Conservation (phyloP, 352 stramenopile species). For the Aphanomyces euteiches region DNA sequence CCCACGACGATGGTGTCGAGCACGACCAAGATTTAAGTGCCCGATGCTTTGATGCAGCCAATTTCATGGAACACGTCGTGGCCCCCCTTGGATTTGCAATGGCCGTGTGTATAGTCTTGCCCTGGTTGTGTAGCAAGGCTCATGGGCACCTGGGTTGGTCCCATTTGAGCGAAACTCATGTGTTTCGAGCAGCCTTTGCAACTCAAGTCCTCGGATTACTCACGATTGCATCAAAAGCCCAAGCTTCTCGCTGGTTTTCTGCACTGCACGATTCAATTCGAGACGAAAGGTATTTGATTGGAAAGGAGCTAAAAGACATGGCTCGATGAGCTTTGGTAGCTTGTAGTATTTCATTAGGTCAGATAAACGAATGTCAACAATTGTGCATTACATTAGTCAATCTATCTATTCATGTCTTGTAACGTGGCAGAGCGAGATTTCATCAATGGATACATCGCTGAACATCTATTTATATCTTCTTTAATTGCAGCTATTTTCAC, state of each 20-base stretch:
- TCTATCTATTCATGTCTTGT: too few species aligned
- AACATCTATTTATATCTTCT: too few species aligned
- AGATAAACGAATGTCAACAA: too few species aligned
- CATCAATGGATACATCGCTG: too few species aligned
- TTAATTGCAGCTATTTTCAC: constrained; percentile 9
- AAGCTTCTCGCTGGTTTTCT: constrained; percentile 55
- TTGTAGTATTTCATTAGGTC: too few species aligned
- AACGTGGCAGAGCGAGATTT: too few species aligned
- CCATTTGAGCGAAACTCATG: constrained; percentile 50
- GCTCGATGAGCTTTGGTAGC: constrained; percentile 41
- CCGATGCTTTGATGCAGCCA: constrained; percentile 65
- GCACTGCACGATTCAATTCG: constrained; percentile 79
- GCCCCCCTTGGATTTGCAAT: constrained; percentile 53
- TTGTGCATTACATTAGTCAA: too few species aligned
- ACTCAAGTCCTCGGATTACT: constrained; percentile 40
- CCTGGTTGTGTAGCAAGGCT: constrained; percentile 46
- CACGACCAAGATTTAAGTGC: constrained; percentile 51
- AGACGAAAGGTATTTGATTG: constrained; percentile 85
- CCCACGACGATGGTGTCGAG: constrained; percentile 32
- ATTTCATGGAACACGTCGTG: constrained; percentile 64
- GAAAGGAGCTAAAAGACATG: constrained; percentile 83
- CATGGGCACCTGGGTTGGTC: constrained; percentile 46
- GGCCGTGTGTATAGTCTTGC: constrained; percentile 52
- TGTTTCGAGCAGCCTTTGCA: constrained; percentile 32
- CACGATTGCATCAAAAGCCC: constrained; percentile 45